Conservation (phyloP, 164 flowering plant species). For the Tetrastigma voinierianum region DNA sequence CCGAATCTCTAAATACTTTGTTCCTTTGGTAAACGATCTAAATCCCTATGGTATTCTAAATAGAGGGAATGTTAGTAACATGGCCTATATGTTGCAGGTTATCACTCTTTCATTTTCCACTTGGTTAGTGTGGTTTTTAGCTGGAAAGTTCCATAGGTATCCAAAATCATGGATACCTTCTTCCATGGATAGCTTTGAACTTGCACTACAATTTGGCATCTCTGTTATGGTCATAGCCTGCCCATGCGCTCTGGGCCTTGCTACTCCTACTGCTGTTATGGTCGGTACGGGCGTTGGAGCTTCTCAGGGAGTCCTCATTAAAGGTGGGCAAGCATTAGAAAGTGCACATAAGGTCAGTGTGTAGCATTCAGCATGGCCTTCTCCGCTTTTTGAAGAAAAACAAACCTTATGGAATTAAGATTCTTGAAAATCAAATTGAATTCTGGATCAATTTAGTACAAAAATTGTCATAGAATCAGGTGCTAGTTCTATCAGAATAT, state of each 20-base stretch:
- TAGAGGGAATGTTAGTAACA: not conserved
- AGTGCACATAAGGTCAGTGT: slow-evolving; percentile 68
- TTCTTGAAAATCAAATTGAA: too few species aligned
- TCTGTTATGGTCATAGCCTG: slow-evolving; percentile 89
- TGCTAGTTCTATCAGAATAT: too few species aligned
- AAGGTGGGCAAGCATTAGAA: slow-evolving; percentile 86
- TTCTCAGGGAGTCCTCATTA: slow-evolving; percentile 73
- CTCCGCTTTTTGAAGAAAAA: not conserved
- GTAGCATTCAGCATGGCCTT: not conserved
- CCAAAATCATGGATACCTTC: slow-evolving; percentile 73
- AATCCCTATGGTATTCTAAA: not conserved
- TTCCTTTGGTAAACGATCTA: slow-evolving; percentile 49
- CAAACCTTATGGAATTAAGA: too few species aligned
- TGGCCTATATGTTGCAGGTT: slow-evolving; percentile 37
- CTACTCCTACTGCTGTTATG: slow-evolving; percentile 94
- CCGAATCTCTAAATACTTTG: slow-evolving; percentile 70
- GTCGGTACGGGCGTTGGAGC: slow-evolving; percentile 93
- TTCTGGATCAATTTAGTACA: too few species aligned
- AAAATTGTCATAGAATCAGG: too few species aligned
- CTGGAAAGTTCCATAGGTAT: slow-evolving; percentile 55
- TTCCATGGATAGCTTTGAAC: slow-evolving; percentile 68
- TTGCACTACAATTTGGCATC: slow-evolving; percentile 84
- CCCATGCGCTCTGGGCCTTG: slow-evolving; percentile 89
- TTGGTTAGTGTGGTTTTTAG: slow-evolving; percentile 73
- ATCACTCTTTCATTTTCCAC: slow-evolving; percentile 46